Evolutionary conservation across 306 rosid species (phyloP).

Genomic region (Pueraria montana): DNA sequence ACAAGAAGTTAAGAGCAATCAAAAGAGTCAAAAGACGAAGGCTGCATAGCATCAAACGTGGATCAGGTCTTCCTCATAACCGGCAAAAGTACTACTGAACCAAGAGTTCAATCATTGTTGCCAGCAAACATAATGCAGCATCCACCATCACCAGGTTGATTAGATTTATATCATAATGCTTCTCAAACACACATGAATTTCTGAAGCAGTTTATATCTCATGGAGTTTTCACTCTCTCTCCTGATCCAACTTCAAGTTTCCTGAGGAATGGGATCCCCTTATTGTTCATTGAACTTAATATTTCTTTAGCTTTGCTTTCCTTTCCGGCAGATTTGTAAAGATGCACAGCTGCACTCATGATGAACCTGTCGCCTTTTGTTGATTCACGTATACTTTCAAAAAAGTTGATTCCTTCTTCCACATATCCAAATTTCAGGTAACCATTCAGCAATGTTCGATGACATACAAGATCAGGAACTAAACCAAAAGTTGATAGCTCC

Average conservation of each 20-base stretch:
- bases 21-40: slow-evolving; percentile 38
- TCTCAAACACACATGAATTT: neutral
- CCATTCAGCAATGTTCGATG: slow-evolving; percentile 74
- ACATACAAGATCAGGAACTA: slow-evolving; percentile 74
- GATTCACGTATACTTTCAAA: slow-evolving; percentile 63
- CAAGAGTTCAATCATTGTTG: neutral
- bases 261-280: slow-evolving; percentile 65
- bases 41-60: neutral
- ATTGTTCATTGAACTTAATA: slow-evolving; percentile 67
- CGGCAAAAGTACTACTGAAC: neutral
- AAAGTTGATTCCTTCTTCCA: slow-evolving; percentile 79
- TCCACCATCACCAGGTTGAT: slow-evolving; percentile 34
- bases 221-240: slow-evolving; percentile 50
- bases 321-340: slow-evolving; percentile 67
- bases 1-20: slow-evolving; percentile 44
- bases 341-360: slow-evolving; percentile 86
- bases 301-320: slow-evolving; percentile 62
- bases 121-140: slow-evolving; percentile 6
- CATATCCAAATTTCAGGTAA: slow-evolving; percentile 64
- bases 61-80: neutral
- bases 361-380: slow-evolving; percentile 67
- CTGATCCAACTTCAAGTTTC: slow-evolving; percentile 72
- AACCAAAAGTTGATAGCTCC: slow-evolving; percentile 60
- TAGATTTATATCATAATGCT: slow-evolving; percentile 9
- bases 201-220: slow-evolving; percentile 19